Percentiles rank a stretch among this genome's conserved stretches.
Evolutionary conservation across 441 rosid genomes (phyloP).

Genomic region (Populus hybrid): DNA sequence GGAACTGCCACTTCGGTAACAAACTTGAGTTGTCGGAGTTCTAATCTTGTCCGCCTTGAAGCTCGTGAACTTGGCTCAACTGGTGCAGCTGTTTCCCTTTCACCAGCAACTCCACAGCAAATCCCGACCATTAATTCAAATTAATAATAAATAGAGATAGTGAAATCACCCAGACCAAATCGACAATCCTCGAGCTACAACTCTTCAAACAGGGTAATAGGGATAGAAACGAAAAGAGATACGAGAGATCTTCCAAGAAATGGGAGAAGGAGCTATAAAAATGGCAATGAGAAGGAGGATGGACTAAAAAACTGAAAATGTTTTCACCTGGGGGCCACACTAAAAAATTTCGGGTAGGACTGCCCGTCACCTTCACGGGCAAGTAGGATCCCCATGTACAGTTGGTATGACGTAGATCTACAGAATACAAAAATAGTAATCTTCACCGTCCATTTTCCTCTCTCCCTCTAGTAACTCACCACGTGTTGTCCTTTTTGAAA

Average conservation of each 20-base stretch:
- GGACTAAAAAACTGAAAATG: background rate
- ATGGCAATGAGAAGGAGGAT: constrained; percentile 8
- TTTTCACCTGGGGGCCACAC: constrained; percentile 54
- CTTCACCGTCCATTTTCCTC: constrained; percentile 52
- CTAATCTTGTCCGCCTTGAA: constrained; percentile 54
- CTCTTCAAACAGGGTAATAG: too few relatives aligned
- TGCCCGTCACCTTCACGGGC: constrained; percentile 78
- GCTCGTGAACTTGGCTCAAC: constrained; percentile 48
- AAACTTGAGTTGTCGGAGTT: constrained; percentile 50
- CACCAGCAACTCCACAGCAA: constrained; percentile 68
- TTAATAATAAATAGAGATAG: background rate
- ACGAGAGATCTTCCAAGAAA: background rate
- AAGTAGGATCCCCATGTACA: constrained; percentile 57
- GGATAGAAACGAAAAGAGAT: background rate
- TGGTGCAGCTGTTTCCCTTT: constrained; percentile 44
- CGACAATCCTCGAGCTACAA: background rate
- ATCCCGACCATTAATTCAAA: constrained; percentile 54
- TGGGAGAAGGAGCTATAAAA: constrained; percentile 29
- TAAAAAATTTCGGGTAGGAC: constrained; percentile 49
- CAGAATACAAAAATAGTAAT: constrained; percentile 41
- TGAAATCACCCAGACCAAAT: background rate
- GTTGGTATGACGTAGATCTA: constrained; percentile 67
- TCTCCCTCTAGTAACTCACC: constrained; percentile 24
- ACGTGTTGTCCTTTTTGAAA: constrained; percentile 23
- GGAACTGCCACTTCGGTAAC: constrained; percentile 40